Percentiles rank a stretch among this genome's conserved stretches.
Evolutionary conservation across 202 grass and related monocot genomes (phyloP).

Genomic region (Bolboschoenoplectus hybrid): DNA sequence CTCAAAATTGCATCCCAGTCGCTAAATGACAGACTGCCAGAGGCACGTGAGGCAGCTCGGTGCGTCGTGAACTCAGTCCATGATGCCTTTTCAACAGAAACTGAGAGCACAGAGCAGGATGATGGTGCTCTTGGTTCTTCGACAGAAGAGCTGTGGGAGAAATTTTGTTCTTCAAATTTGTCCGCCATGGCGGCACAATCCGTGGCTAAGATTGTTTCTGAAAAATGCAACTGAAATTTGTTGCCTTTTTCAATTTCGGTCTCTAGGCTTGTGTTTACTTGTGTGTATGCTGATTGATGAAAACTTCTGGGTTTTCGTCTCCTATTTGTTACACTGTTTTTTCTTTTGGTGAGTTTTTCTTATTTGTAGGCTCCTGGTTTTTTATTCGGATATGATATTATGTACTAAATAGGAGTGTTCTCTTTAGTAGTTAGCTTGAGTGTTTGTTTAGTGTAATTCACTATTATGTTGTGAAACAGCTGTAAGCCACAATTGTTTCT

Average conservation of each 20-base stretch:
- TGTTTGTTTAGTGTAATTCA: background rate
- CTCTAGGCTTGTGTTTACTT: background rate
- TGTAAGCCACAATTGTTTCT: no score
- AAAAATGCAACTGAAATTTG: slow-evolving; percentile 6
- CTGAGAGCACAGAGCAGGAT: background rate
- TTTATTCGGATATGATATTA: background rate
- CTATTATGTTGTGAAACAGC: no score
- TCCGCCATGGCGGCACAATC: slow-evolving; percentile 68
- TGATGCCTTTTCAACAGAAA: slow-evolving; percentile 52
- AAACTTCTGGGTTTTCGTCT: slow-evolving; percentile 11
- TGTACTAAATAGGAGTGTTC: background rate
- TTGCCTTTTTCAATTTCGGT: background rate
- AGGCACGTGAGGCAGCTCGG: slow-evolving; percentile 76
- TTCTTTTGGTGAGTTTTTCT: background rate
- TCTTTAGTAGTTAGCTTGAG: background rate
- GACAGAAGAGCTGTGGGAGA: slow-evolving; percentile 58
- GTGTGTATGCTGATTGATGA: background rate
- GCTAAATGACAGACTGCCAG: slow-evolving; percentile 87
- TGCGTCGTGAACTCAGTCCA: slow-evolving; percentile 59
- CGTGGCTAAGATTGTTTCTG: slow-evolving; percentile 67
- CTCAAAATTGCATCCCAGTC: slow-evolving; percentile 71
- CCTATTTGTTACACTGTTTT: no score
- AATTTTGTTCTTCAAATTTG: slow-evolving; percentile 78
- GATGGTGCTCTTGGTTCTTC: background rate
- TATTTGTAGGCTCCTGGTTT: background rate